phyloP scores from a whole-genome alignment of 2,329 filamentous ascomycete species.

The Hypomyces rosellus region DNA sequence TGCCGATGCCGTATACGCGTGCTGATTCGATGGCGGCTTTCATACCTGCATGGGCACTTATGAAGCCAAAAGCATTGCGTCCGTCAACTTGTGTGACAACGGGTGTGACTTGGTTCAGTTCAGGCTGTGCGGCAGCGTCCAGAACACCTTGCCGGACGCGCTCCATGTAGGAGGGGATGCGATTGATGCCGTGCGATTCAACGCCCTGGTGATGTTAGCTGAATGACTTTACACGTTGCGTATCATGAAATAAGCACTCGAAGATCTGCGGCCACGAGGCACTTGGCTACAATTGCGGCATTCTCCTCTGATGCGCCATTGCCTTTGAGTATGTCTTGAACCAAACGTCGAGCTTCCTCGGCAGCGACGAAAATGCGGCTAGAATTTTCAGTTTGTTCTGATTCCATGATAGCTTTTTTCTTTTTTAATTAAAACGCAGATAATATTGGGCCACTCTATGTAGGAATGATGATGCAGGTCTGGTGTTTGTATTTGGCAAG shows the following conservation, averaged over 20 bases:
- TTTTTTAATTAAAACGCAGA: too few species aligned
- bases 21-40: constrained; percentile 61
- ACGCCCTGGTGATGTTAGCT: constrained; percentile 43
- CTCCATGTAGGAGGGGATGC: constrained; percentile 70
- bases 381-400: constrained; percentile 7
- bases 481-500: too few species aligned
- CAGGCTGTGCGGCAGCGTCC: constrained; percentile 52
- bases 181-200: constrained; percentile 71
- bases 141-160: constrained; percentile 66
- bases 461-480: too few species aligned
- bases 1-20: constrained; percentile 59
- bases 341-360: constrained; percentile 39
- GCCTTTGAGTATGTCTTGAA: constrained; percentile 48
- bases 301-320: constrained; percentile 55
- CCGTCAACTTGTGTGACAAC: constrained; percentile 64
- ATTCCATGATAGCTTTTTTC: neutral
- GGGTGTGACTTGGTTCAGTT: constrained; percentile 56
- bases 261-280: constrained; percentile 67
- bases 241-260: constrained; percentile 30
- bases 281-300: constrained; percentile 57
- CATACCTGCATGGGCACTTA: constrained; percentile 64
- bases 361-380: constrained; percentile 29
- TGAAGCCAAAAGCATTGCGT: constrained; percentile 68
- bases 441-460: too few species aligned
- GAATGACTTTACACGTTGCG: neutral